Conservation (phyloP, 2,329 filamentous ascomycete genomes). For the Aspergillus sp. region DNA sequence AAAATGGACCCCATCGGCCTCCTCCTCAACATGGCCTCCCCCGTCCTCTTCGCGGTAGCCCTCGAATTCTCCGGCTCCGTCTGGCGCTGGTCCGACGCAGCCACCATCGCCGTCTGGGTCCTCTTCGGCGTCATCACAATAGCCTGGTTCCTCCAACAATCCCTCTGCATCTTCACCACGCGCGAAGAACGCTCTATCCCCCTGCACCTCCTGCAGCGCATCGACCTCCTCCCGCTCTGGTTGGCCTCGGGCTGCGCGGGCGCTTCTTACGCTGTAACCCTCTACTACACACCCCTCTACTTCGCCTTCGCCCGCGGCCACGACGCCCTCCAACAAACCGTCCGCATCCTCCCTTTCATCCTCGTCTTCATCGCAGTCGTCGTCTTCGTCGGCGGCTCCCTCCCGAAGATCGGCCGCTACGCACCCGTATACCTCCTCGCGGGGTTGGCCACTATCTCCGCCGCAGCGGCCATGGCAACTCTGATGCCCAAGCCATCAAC, state of each 20-base stretch:
- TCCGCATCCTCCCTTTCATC: slow-evolving; percentile 35
- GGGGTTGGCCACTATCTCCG: slow-evolving; percentile 7
- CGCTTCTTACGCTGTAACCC: slow-evolving; percentile 35
- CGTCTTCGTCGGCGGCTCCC: slow-evolving; percentile 19
- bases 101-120: slow-evolving; percentile 12
- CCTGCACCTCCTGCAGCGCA: slow-evolving; percentile 43
- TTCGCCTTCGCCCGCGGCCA: slow-evolving; percentile 54
- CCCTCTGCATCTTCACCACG: slow-evolving; percentile 45
- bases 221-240: slow-evolving; percentile 45
- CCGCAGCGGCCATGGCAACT: not conserved
- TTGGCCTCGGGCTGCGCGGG: slow-evolving; percentile 39
- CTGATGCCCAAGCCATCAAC: slow-evolving; percentile 27
- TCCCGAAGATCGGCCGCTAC: slow-evolving; percentile 21
- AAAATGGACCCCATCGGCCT: slow-evolving; percentile 50
- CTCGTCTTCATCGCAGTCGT: slow-evolving; percentile 23
- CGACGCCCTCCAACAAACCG: slow-evolving; percentile 26
- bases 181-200: slow-evolving; percentile 50
- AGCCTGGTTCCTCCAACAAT: slow-evolving; percentile 50
- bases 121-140: slow-evolving; percentile 47
- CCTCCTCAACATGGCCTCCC: slow-evolving; percentile 44
- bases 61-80: slow-evolving; percentile 53
- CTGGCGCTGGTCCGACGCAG: slow-evolving; percentile 49
- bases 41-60: slow-evolving; percentile 46
- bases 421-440: slow-evolving; percentile 27
- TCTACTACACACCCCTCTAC: slow-evolving; percentile 58